Evolutionary conservation across 2,329 filamentous ascomycete species (phyloP).

Genomic region (Chaetomiaceae sp.): DNA sequence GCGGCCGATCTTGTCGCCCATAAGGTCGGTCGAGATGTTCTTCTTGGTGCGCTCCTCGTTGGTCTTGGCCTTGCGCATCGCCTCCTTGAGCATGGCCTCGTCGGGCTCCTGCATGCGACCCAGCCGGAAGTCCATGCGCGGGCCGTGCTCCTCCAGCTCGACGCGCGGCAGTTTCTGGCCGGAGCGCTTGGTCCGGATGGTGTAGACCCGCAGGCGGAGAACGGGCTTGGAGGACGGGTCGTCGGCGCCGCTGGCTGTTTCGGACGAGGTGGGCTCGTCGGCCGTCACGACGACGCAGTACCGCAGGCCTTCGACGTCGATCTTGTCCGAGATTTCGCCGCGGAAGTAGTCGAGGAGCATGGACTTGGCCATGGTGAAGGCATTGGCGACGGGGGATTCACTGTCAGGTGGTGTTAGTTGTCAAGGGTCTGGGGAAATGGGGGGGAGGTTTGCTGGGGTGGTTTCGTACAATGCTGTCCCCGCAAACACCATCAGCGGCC

Average conservation of each 20-base stretch:
- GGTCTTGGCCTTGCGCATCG: slow-evolving; percentile 76
- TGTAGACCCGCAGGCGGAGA: slow-evolving; percentile 72
- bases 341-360: slow-evolving; percentile 89
- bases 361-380: slow-evolving; percentile 82
- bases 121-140: slow-evolving; percentile 84
- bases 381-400: slow-evolving; percentile 72
- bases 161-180: slow-evolving; percentile 85
- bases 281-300: slow-evolving; percentile 81
- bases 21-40: slow-evolving; percentile 85
- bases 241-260: slow-evolving; percentile 11
- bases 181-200: slow-evolving; percentile 79
- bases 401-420: slow-evolving; percentile 12
- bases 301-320: slow-evolving; percentile 93
- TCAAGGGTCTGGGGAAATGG: neutral
- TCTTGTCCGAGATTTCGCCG: slow-evolving; percentile 69
- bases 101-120: slow-evolving; percentile 79
- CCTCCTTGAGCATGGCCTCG: slow-evolving; percentile 76
- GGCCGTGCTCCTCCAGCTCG: slow-evolving; percentile 92
- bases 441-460: neutral
- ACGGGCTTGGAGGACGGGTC: slow-evolving; percentile 43
- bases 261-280: slow-evolving; percentile 51
- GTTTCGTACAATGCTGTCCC: slow-evolving; percentile 65
- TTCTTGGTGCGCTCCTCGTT: slow-evolving; percentile 81
- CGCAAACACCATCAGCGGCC: slow-evolving; percentile 87
- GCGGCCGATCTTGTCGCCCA: slow-evolving; percentile 94